Conservation (phyloP, 2,329 filamentous ascomycete genomes). For the Lachnellula cervina region DNA sequence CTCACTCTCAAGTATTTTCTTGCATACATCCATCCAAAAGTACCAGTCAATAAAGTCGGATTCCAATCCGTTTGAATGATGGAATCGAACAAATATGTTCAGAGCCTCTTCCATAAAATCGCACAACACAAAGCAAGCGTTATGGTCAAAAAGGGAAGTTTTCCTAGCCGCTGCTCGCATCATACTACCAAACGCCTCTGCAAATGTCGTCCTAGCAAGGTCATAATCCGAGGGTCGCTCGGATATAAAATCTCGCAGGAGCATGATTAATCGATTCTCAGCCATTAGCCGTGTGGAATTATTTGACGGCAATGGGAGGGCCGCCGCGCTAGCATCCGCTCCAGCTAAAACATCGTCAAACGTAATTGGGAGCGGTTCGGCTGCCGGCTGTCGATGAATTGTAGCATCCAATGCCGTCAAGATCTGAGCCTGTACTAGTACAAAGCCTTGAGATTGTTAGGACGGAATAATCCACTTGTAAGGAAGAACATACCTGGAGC, state of each 20-base stretch:
- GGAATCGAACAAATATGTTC: conserved; percentile 57
- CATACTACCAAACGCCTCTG: conserved; percentile 56
- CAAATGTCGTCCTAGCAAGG: conserved; percentile 54
- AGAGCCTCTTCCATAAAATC: conserved; percentile 69
- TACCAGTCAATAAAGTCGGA: conserved; percentile 52
- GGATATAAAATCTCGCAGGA: conserved; percentile 64
- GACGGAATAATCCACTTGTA: not conserved
- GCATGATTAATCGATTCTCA: conserved; percentile 65
- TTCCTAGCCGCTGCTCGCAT: conserved; percentile 57
- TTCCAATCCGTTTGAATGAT: conserved; percentile 36
- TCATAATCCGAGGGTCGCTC: conserved; percentile 51
- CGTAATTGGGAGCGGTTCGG: conserved; percentile 49
- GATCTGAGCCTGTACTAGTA: conserved; percentile 65
- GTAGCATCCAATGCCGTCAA: conserved; percentile 62
- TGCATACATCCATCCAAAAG: conserved; percentile 65
- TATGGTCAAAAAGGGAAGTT: conserved; percentile 64
- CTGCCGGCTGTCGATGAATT: conserved; percentile 54
- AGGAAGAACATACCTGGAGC: conserved; percentile 41
- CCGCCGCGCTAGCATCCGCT: conserved; percentile 51
- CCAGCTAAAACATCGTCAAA: conserved; percentile 64
- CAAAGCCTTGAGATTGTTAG: conserved; percentile 41
- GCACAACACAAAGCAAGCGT: conserved; percentile 67
- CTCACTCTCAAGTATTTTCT: conserved; percentile 63
- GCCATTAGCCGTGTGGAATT: conserved; percentile 64
- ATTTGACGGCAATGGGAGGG: conserved; percentile 48